A percentile compares a stretch with the other conserved stretches of the same genome.
phyloP scores from a whole-genome alignment of 106 monocot species.

The Dactylorhiza incarnata region DNA sequence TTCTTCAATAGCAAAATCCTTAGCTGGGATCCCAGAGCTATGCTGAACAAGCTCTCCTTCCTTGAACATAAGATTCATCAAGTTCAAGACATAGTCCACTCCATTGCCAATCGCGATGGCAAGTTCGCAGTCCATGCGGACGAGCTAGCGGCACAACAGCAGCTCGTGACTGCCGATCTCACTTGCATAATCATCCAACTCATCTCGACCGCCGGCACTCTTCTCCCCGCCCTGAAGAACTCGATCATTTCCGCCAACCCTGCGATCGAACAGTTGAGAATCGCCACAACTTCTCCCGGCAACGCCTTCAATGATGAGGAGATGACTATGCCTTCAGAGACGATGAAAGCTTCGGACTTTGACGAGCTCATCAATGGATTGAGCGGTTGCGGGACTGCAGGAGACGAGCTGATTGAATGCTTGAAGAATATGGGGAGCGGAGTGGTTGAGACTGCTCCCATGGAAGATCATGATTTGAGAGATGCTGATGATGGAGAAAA shows the following conservation, averaged over 20 bases:
- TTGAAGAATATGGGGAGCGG: conserved; percentile 15
- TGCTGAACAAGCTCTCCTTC: conserved; percentile 68
- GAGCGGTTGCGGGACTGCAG: conserved; percentile 2
- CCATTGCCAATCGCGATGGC: conserved; percentile 31
- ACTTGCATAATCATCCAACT: conserved; percentile 81
- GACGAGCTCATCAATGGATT: conserved; percentile 15
- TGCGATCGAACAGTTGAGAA: neutral
- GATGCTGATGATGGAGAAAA: conserved; percentile 35
- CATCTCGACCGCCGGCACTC: conserved; percentile 62
- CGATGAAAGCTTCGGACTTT: conserved; percentile 20
- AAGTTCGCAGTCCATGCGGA: conserved; percentile 18
- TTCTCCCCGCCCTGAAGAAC: conserved; percentile 70
- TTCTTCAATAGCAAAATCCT: conserved; percentile 3
- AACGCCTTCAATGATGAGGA: conserved; percentile 5
- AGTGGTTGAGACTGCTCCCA: conserved; percentile 16
- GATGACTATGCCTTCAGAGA: conserved; percentile 7
- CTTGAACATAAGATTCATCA: conserved; percentile 93
- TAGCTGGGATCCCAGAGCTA: conserved; percentile 62
- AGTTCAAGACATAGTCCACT: conserved; percentile 59
- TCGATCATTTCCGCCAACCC: conserved; percentile 29
- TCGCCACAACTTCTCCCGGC: neutral
- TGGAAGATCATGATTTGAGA: conserved; percentile 54
- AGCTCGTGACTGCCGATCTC: conserved; percentile 72
- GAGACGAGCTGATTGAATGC: conserved; percentile 22
- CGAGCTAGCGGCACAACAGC: conserved; percentile 60